Evolutionary conservation across 129 eudicot genomes (phyloP).

Genomic region (Helianthus tuberosus): DNA sequence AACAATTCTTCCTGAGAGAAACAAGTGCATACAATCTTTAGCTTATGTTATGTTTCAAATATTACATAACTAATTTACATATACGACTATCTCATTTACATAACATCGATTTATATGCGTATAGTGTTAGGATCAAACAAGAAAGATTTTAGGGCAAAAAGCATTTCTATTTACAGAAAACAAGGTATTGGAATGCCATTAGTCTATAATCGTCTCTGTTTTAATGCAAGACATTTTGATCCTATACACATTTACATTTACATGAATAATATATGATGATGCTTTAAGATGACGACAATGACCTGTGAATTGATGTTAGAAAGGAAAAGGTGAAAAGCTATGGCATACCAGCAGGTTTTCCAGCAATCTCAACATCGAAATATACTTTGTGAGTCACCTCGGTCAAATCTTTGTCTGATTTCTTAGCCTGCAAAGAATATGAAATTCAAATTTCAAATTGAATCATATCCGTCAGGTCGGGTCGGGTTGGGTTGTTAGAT

Average conservation of each 20-base stretch:
- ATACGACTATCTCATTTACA: no score
- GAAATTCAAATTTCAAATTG: not conserved
- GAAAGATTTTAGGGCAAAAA: not conserved
- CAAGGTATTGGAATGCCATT: not conserved
- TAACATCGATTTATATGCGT: not conserved
- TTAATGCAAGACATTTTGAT: no score
- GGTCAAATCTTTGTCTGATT: slow-evolving; percentile 63
- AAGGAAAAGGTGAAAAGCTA: not conserved
- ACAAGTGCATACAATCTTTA: slow-evolving; percentile 20
- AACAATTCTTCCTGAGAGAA: slow-evolving; percentile 75
- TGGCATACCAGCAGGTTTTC: slow-evolving; percentile 84
- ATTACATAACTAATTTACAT: not conserved
- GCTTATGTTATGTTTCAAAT: not conserved
- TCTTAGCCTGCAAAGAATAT: slow-evolving; percentile 69
- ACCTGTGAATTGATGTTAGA: not conserved
- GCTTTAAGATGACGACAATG: not conserved
- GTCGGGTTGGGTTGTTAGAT: no score
- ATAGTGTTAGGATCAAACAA: not conserved
- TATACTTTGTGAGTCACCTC: slow-evolving; percentile 78
- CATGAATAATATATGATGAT: not conserved
- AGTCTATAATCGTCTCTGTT: no score
- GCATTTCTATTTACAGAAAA: not conserved
- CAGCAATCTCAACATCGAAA: slow-evolving; percentile 87
- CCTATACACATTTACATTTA: not conserved
- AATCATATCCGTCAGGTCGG: not conserved